Conservation (phyloP, 768 basidiomycete genomes). For the Boletales sp. region DNA sequence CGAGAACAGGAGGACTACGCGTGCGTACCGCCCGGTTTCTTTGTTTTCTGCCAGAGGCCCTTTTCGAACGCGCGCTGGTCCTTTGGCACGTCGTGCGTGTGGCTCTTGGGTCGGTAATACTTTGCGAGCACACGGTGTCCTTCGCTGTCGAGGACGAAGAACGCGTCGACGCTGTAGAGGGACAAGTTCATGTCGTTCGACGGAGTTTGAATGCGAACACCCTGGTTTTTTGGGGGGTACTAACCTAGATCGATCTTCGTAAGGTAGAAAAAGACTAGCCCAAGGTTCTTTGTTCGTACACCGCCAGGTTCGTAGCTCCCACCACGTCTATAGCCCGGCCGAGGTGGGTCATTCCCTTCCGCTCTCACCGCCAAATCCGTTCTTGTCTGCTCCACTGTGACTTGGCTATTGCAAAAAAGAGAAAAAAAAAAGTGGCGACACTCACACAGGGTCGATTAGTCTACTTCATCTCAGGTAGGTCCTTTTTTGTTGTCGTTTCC, state of each 20-base stretch:
- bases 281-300: slow-evolving; percentile 36
- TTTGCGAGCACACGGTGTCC: slow-evolving; percentile 94
- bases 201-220: slow-evolving; percentile 21
- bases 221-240: slow-evolving; percentile 19
- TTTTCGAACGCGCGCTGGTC: slow-evolving; percentile 97
- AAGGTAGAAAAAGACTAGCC: not conserved
- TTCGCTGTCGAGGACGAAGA: slow-evolving; percentile 92
- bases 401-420: not conserved
- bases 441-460: too few relatives aligned
- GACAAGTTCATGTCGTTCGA: slow-evolving; percentile 69
- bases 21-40: slow-evolving; percentile 80
- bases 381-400: too few relatives aligned
- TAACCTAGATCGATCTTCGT: slow-evolving; percentile 16
- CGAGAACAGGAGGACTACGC: not conserved
- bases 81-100: slow-evolving; percentile 59
- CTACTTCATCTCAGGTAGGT: slow-evolving; percentile 1
- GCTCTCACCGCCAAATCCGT: not conserved
- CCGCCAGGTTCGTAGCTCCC: slow-evolving; percentile 48
- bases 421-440: too few relatives aligned
- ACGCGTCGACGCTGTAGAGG: slow-evolving; percentile 81
- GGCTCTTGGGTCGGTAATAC: slow-evolving; percentile 80
- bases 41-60: slow-evolving; percentile 92
- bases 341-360: slow-evolving; percentile 38
- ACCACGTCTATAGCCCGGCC: too few relatives aligned
- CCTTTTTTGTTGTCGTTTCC: not conserved